Evolutionary conservation across 306 rosid genomes (phyloP).

Genomic region (Trifolium subterraneum): DNA sequence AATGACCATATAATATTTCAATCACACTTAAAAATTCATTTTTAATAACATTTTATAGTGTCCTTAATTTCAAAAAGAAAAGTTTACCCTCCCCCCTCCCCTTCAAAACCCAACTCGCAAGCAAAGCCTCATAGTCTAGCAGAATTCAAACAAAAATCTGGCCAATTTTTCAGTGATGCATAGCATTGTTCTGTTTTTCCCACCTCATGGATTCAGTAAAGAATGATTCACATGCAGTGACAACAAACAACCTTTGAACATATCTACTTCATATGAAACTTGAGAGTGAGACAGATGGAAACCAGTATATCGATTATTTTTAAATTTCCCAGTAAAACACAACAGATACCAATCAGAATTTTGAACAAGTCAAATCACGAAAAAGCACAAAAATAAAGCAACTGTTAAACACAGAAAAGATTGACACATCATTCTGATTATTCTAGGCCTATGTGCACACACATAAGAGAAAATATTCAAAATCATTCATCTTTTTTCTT

Average conservation of each 20-base stretch:
- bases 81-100: no score
- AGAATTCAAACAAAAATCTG: not conserved
- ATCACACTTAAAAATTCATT: no score
- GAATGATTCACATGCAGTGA: no score
- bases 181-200: not conserved
- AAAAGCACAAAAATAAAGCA: slow-evolving; percentile 18
- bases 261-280: not conserved
- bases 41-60: no score
- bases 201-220: no score
- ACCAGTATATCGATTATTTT: not conserved
- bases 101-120: no score
- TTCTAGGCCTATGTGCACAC: not conserved
- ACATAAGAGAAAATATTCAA: slow-evolving; percentile 12
- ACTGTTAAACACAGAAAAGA: slow-evolving; percentile 1
- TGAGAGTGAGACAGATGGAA: not conserved
- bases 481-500: not conserved
- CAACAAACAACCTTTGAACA: no score
- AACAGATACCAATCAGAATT: not conserved
- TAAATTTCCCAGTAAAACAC: not conserved
- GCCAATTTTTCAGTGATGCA: not conserved
- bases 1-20: no score
- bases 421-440: slow-evolving; percentile 19
- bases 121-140: not conserved
- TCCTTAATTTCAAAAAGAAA: no score
- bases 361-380: slow-evolving; percentile 7